phyloP scores from a whole-genome alignment of 2,329 filamentous ascomycete species.

The Helicocarpus griseus region DNA sequence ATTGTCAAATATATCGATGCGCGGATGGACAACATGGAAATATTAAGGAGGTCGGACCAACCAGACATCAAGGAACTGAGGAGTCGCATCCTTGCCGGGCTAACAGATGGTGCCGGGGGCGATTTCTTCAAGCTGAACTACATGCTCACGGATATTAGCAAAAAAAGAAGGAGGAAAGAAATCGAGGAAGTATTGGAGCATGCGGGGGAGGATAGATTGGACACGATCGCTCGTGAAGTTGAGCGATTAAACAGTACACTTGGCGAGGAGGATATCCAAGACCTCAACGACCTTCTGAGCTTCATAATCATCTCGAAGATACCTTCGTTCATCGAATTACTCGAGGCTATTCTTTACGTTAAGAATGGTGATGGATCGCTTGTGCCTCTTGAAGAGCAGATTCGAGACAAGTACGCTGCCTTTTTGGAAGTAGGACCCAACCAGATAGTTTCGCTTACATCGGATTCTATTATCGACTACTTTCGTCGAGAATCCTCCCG shows the following conservation, averaged over 20 bases:
- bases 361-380: slow-evolving; percentile 18
- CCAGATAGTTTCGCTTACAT: slow-evolving; percentile 12
- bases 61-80: slow-evolving; percentile 15
- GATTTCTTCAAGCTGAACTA: slow-evolving; percentile 20
- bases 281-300: slow-evolving; percentile 21
- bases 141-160: slow-evolving; percentile 18
- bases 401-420: slow-evolving; percentile 17
- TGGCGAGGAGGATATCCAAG: slow-evolving; percentile 18
- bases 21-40: slow-evolving; percentile 19
- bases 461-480: slow-evolving; percentile 17
- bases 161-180: slow-evolving; percentile 19
- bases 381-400: slow-evolving; percentile 15
- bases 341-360: slow-evolving; percentile 16
- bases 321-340: slow-evolving; percentile 12
- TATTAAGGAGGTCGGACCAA: slow-evolving; percentile 14
- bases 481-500: slow-evolving; percentile 4
- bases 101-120: slow-evolving; percentile 16
- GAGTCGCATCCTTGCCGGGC: slow-evolving; percentile 13
- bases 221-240: slow-evolving; percentile 19
- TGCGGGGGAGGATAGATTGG: slow-evolving; percentile 15
- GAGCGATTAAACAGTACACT: slow-evolving; percentile 16
- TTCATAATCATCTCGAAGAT: slow-evolving; percentile 17
- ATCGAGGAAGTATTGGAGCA: slow-evolving; percentile 19
- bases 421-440: slow-evolving; percentile 12
- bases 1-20: slow-evolving; percentile 16